Base-by-base conservation (phyloP, 495 filamentous ascomycete species). In the Bacidia gigantensis region DNA sequence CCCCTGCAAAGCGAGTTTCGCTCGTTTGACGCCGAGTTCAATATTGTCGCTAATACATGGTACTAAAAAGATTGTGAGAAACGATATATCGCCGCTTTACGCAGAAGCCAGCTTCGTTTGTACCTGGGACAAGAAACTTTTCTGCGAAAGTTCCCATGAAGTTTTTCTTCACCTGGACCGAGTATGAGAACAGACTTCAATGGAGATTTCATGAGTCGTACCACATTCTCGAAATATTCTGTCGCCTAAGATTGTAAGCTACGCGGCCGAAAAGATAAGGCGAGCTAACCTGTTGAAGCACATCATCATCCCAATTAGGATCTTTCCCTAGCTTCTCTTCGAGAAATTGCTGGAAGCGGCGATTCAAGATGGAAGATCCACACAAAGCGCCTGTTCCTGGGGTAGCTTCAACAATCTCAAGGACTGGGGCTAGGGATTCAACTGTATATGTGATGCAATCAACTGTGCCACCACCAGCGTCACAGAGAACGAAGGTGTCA, bases 381-480 rank as follows among this genome's bases (percentile, higher is more conserved):
- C 83, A 86, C 1, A 84, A 66, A 0, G 73, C 73, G 2, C 81
- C 84, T 0, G 72, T 82, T 2, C 82, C 83, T 7, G 81, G 74
- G 9, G 76, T 81, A 1, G 77, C 78, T 58, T 87, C 82, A 11
- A 79, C 72, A 0, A 87, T 71, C 12, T 73, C 64, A 9, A 86
- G 60, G 1, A 53, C 60, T 0, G 69, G 66, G 10, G 50, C 48
- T 5, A 69, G 46, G 3, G 59, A 44, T 5, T 62, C 48, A 25
- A 74, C 67, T 0, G 57, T 63, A 50, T 72, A 73, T 0, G 71
- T 65, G 40, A 88, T 87, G 23, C 87, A 66, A 59, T 81, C 78
- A 0, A 87, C 83, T 0, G 84, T 88, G 1, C 83, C 85, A n/a
- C 84, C 85, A 26, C 84, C 83, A 0, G 81, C 83, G 62, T 89